Conservation (phyloP, 169 alveolate species). For the Plasmodium fragile region DNA sequence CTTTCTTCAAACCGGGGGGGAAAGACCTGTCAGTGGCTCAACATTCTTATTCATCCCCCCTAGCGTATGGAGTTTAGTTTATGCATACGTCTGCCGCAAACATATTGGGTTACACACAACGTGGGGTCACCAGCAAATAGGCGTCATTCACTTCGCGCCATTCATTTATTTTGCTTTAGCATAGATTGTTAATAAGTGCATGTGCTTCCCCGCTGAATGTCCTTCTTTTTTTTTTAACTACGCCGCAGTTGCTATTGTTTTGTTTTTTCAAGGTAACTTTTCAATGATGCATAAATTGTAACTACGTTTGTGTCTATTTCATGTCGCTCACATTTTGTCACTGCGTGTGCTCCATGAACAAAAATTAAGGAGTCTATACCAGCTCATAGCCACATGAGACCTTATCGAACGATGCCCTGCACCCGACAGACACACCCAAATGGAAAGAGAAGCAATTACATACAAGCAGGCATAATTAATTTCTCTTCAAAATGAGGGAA, state of each 20-base stretch:
- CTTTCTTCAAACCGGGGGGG: neutral
- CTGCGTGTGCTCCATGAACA: neutral
- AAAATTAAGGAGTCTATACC: neutral
- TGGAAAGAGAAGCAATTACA: neutral
- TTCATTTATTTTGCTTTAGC: neutral
- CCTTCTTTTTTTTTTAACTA: neutral
- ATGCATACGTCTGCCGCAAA: neutral
- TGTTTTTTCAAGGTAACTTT: neutral
- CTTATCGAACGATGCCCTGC: neutral
- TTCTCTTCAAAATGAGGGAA: neutral
- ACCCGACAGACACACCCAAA: neutral
- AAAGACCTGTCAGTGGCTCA: neutral
- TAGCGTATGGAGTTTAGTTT: neutral
- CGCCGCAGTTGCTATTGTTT: neutral
- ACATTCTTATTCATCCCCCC: neutral
- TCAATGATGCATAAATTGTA: neutral
- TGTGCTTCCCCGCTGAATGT: neutral
- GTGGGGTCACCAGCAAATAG: neutral
- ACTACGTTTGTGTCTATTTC: neutral
- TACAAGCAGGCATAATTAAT: neutral
- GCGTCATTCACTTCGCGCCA: neutral
- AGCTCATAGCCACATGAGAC: neutral
- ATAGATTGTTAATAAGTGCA: neutral
- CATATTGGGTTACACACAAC: neutral
- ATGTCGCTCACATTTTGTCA: neutral